These are phyloP conservation scores for Verticillium zaregamsianum DNA, from an alignment of 2,329 filamentous ascomycete genomes.

Conservation along the genomic window DNA sequence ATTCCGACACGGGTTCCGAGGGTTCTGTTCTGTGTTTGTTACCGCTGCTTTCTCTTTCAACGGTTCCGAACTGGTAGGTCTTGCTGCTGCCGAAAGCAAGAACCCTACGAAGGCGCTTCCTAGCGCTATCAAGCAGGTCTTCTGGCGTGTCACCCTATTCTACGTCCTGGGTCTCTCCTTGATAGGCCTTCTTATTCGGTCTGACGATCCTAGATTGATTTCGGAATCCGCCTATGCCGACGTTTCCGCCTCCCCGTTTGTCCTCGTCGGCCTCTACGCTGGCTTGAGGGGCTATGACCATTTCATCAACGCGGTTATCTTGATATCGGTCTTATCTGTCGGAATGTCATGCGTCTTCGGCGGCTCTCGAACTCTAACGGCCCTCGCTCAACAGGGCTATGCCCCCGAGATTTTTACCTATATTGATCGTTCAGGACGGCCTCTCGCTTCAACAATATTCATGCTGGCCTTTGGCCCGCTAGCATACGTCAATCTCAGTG, in stretches of 20 bases:
- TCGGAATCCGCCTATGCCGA: conserved; percentile 28
- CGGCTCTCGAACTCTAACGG: conserved; percentile 54
- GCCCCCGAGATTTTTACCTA: conserved; percentile 53
- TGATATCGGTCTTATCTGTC: conserved; percentile 55
- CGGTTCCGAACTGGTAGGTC: conserved; percentile 68
- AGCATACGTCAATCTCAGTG: conserved; percentile 41
- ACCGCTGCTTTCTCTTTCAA: conserved; percentile 71
- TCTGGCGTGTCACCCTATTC: conserved; percentile 53
- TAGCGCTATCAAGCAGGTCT: conserved; percentile 76
- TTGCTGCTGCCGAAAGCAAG: conserved; percentile 66
- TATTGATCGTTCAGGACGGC: conserved; percentile 54
- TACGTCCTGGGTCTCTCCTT: conserved; percentile 50
- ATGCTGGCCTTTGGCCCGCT: conserved; percentile 46
- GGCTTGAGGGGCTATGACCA: conserved; percentile 22
- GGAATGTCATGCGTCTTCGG: conserved; percentile 57
- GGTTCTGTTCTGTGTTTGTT: conserved; percentile 67
- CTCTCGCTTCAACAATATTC: conserved; percentile 43
- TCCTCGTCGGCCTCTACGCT: conserved; percentile 52
- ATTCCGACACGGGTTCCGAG: conserved; percentile 71
- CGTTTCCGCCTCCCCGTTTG: conserved; percentile 47
- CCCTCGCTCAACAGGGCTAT: conserved; percentile 54
- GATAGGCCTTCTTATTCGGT: conserved; percentile 45
- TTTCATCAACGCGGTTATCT: conserved; percentile 57
- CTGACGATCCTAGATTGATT: conserved; percentile 41
- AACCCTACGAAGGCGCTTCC: conserved; percentile 73